phyloP scores from a whole-genome alignment of 345 rosid genomes.

The Crucihimalaya himalaica region DNA sequence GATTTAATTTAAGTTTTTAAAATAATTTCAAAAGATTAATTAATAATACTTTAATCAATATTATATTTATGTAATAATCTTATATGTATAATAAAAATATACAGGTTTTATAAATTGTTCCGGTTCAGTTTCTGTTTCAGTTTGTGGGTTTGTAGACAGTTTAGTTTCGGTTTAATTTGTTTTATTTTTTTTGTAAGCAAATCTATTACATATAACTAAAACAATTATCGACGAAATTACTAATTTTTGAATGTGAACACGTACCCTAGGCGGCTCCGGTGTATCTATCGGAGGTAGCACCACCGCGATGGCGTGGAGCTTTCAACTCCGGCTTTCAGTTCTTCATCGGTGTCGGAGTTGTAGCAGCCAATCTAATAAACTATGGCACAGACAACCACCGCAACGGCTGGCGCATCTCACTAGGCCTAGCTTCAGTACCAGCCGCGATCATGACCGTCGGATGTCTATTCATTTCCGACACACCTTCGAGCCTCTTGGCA shows the following conservation, averaged over 20 bases:
- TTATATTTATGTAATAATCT: too few species aligned
- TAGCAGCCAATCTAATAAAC: constrained; percentile 64
- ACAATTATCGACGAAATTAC: background rate
- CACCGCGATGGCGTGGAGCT: constrained; percentile 87
- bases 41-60: too few species aligned
- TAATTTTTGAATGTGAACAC: background rate
- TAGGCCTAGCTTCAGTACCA: constrained; percentile 71
- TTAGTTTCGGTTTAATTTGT: background rate
- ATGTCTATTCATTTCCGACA: constrained; percentile 69
- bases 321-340: constrained; percentile 80
- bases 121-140: background rate
- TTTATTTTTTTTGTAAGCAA: background rate
- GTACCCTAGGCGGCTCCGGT: constrained; percentile 72
- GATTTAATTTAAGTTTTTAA: too few species aligned
- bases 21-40: too few species aligned
- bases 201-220: background rate
- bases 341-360: constrained; percentile 72
- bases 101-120: background rate
- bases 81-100: background rate
- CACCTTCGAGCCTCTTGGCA: constrained; percentile 68
- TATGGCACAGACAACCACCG: constrained; percentile 53
- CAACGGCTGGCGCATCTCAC: constrained; percentile 85
- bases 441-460: constrained; percentile 74
- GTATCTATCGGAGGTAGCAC: constrained; percentile 83
- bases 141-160: background rate